These are phyloP conservation scores for Hypoxylon subgilvum DNA, from an alignment of 495 filamentous ascomycete genomes.

Conservation along the genomic window DNA sequence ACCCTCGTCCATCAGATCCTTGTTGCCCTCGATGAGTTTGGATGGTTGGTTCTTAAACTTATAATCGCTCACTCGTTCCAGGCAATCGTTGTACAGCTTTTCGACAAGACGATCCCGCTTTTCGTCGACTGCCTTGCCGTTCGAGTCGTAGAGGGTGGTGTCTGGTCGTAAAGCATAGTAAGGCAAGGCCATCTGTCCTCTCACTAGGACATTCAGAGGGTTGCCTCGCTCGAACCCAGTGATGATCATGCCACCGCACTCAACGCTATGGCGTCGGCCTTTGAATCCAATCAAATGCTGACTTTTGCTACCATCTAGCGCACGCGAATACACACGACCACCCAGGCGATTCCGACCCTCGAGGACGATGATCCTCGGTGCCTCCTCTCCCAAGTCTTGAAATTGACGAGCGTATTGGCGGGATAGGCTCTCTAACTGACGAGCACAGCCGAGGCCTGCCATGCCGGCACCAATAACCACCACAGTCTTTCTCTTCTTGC, in stretches of 20 bases:
- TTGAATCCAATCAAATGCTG: constrained; percentile 44
- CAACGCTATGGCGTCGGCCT: constrained; percentile 78
- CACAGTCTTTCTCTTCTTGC: constrained; percentile 67
- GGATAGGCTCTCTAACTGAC: constrained; percentile 86
- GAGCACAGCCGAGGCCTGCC: constrained; percentile 87
- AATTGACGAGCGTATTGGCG: constrained; percentile 73
- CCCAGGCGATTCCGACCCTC: constrained; percentile 89
- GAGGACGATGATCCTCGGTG: constrained; percentile 78
- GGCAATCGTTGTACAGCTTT: constrained; percentile 88
- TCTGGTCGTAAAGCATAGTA: constrained; percentile 85
- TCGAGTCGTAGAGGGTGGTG: constrained; percentile 87
- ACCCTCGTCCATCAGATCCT: constrained; percentile 80
- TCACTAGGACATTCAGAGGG: constrained; percentile 85
- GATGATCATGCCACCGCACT: constrained; percentile 97
- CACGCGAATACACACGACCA: constrained; percentile 93
- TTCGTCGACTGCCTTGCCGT: constrained; percentile 80
- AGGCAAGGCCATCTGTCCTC: constrained; percentile 85
- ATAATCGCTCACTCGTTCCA: constrained; percentile 88
- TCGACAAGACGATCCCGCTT: constrained; percentile 82
- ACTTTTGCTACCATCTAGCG: constrained; percentile 55
- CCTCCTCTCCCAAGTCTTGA: constrained; percentile 63
- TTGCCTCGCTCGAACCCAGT: constrained; percentile 96
- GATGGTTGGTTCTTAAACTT: constrained; percentile 73
- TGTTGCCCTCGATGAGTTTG: constrained; percentile 82
- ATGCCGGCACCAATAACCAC: constrained; percentile 94